A percentile compares a stretch with the other conserved stretches of the same genome.
phyloP scores from a whole-genome alignment of 768 basidiomycete species.

The Artomyces pyxidatus region DNA sequence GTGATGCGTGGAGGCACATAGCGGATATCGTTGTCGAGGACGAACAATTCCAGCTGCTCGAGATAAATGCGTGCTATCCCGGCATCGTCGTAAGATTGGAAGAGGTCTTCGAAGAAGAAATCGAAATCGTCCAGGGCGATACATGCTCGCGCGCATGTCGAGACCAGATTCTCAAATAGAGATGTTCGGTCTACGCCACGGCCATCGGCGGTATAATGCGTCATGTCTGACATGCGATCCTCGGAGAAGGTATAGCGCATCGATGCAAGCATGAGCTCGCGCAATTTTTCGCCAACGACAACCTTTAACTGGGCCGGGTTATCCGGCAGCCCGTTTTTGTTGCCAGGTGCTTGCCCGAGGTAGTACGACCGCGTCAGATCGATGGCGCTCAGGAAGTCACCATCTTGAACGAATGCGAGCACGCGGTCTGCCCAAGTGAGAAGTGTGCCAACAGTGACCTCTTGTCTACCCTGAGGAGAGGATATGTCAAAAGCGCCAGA shows the following conservation, averaged over 20 bases:
- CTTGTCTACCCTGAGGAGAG: slow-evolving; percentile 46
- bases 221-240: slow-evolving; percentile 86
- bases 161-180: slow-evolving; percentile 84
- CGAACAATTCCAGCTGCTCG: slow-evolving; percentile 69
- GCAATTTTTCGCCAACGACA: slow-evolving; percentile 68
- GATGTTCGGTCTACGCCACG: slow-evolving; percentile 89
- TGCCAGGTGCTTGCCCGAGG: slow-evolving; percentile 70
- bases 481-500: slow-evolving; percentile 5
- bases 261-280: slow-evolving; percentile 82
- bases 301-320: slow-evolving; percentile 46
- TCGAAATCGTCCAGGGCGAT: slow-evolving; percentile 74
- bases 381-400: slow-evolving; percentile 87
- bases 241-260: slow-evolving; percentile 89
- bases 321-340: slow-evolving; percentile 78
- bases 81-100: slow-evolving; percentile 77
- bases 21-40: slow-evolving; percentile 65
- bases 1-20: slow-evolving; percentile 82
- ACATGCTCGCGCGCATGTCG: slow-evolving; percentile 69
- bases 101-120: slow-evolving; percentile 90
- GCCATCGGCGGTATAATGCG: slow-evolving; percentile 73
- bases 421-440: slow-evolving; percentile 95
- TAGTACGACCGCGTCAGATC: slow-evolving; percentile 81
- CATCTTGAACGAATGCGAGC: slow-evolving; percentile 70
- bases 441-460: slow-evolving; percentile 73
- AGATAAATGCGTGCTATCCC: slow-evolving; percentile 86